phyloP scores from a whole-genome alignment of 1,284 basidiomycete species.

The Trichosporon faecale region DNA sequence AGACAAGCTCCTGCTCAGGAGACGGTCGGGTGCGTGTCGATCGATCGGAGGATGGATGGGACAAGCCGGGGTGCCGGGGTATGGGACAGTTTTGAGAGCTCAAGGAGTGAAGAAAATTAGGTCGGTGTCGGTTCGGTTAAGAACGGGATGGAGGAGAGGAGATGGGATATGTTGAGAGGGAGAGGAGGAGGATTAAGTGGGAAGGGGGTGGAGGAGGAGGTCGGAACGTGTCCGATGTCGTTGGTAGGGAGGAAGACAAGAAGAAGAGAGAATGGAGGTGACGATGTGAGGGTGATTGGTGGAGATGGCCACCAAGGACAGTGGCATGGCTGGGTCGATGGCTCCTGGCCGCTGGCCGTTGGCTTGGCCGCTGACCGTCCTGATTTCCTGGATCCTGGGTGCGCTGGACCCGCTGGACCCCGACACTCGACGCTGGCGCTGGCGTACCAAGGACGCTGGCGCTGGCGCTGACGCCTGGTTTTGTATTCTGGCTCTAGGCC shows the following conservation, averaged over 20 bases:
- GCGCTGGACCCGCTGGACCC: too few species aligned
- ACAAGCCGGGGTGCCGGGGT: not conserved
- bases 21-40: not conserved
- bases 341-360: not conserved
- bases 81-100: not conserved
- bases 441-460: not conserved
- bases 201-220: not conserved
- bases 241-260: constrained; percentile 10
- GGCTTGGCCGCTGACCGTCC: not conserved
- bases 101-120: not conserved
- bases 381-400: not conserved
- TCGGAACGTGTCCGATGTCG: not conserved
- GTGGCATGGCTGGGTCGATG: too few species aligned
- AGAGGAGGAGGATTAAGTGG: not conserved
- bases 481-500: not conserved
- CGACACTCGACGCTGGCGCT: not conserved
- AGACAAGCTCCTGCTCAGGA: not conserved
- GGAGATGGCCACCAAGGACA: not conserved
- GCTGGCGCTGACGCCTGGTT: too few species aligned
- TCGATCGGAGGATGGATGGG: not conserved
- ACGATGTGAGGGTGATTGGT: not conserved
- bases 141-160: not conserved
- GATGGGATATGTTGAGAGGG: not conserved
- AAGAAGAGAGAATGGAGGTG: not conserved
- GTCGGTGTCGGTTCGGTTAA: not conserved